A percentile compares a stretch with the other conserved stretches of the same genome.
These are phyloP conservation scores for Spinacia oleracea DNA, from an alignment of 179 eudicot genomes.

Conservation along the genomic window DNA sequence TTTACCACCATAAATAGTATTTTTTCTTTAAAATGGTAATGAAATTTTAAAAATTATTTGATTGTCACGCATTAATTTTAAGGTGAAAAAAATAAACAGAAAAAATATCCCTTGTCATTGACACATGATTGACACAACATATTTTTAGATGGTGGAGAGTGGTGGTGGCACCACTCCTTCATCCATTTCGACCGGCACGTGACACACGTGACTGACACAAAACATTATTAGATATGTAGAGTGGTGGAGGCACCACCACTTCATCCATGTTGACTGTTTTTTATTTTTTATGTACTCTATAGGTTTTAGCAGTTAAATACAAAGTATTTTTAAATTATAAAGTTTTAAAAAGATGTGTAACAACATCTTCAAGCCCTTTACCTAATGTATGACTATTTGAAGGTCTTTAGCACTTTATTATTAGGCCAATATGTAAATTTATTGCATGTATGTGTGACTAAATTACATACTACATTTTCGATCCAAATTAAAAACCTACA, in stretches of 20 bases:
- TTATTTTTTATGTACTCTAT: no score
- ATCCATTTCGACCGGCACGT: no score
- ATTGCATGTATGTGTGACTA: constrained; percentile 6
- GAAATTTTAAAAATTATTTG: neutral
- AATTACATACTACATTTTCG: neutral
- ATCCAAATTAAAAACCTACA: no score
- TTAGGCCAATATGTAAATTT: neutral
- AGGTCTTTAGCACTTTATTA: neutral
- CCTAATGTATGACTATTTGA: constrained; percentile 18
- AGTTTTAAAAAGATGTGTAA: neutral
- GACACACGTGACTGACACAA: constrained; percentile 27
- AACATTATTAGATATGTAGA: neutral
- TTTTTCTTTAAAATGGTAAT: neutral
- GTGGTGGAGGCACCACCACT: neutral
- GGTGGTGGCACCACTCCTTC: neutral
- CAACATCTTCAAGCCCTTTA: constrained; percentile 2
- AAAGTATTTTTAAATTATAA: no score
- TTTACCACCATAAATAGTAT: constrained; percentile 15
- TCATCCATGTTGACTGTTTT: neutral
- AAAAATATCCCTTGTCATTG: neutral
- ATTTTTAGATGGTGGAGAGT: neutral
- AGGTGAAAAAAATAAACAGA: no score
- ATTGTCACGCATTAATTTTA: no score
- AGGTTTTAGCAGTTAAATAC: neutral
- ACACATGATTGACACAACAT: constrained; percentile 5